Base-by-base conservation (phyloP, 2,329 filamentous ascomycete genomes). In the Fusarium citri region DNA sequence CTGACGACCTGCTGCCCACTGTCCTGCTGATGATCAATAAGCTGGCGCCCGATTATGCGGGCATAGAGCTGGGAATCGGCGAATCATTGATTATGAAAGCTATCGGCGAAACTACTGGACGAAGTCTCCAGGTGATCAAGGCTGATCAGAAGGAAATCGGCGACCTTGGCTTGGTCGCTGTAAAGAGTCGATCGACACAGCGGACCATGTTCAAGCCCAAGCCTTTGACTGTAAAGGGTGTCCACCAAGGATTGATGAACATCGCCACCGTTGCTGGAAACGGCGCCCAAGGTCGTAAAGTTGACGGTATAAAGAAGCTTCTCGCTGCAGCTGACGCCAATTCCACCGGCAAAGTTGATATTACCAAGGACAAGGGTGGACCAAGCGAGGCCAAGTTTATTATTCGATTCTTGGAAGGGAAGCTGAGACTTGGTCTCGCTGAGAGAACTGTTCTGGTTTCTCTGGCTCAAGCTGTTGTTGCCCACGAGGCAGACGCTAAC, bases 21-120 rank as follows among this genome's bases (percentile, higher is more conserved):
- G 91, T 98, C 25, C 86, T 97, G 68, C 88, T 99, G 30, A 98
- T 99, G 96, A 93, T 97, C 80, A 98, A 98, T 82, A 98, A 98
- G 79, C 88, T 99, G 26, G 96, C 96, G 4, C 95, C 96, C 5
- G 96, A 99, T 77, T 99, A 98, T 79, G 92, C 94, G 45, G 96
- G 96, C 22, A 94, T 99, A 68, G 96, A 99, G 80, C 86, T 99
- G 30, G 96, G 96, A n/a, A 99, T 99, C 74, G 96, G 96, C 59
- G 96, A 99, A 81, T 98, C 95, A 1, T 82, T 99, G 28, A 98
- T 99, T 75, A 98, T 98, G 94, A 99, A 98, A 80, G 93, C 96
- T 8, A 97, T 99, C 76, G 95, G 95, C 14, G 95, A 98, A 82
- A 92, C 91, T 30, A 99, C 96, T 0, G 96, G 96, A 12, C 90